Evolutionary conservation across 148 eudicot genomes (phyloP).

Genomic region (Silene uniflora): DNA sequence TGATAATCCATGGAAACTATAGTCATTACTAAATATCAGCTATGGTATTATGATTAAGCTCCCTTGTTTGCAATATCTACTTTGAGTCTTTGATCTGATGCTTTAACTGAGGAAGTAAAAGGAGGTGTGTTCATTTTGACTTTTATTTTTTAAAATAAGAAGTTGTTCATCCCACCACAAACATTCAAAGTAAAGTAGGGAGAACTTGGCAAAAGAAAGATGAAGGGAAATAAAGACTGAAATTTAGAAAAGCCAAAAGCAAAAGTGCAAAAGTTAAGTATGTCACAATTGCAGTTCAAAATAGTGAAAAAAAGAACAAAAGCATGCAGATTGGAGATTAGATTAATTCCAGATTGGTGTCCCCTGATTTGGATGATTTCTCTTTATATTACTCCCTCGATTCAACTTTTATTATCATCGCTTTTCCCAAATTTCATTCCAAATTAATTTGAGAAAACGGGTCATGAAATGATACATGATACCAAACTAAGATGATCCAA

Average conservation of each 20-base stretch:
- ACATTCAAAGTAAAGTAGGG: slow-evolving; percentile 19
- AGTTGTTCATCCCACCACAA: not conserved
- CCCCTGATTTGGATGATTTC: no score
- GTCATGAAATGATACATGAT: no score
- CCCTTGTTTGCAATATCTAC: not conserved
- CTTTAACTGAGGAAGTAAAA: not conserved
- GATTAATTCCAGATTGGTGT: no score
- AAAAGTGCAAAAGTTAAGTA: not conserved
- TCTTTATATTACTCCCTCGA: no score
- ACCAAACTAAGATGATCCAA: no score
- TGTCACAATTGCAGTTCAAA: slow-evolving; percentile 6
- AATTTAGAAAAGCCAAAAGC: not conserved
- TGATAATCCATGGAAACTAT: no score
- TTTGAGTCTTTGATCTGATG: not conserved
- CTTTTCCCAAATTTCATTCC: no score
- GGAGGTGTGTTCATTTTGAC: not conserved
- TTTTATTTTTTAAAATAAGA: not conserved
- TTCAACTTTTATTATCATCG: no score
- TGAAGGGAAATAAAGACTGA: not conserved
- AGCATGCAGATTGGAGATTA: no score
- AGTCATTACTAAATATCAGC: no score
- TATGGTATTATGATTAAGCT: not conserved
- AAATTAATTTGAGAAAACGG: no score
- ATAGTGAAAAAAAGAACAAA: slow-evolving; percentile 11
- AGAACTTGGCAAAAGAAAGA: not conserved